Evolutionary conservation across 768 basidiomycete genomes (phyloP), one percentile per base, ranked within the genome.

Genomic region (Gloeopeniophorella convolvens): DNA sequence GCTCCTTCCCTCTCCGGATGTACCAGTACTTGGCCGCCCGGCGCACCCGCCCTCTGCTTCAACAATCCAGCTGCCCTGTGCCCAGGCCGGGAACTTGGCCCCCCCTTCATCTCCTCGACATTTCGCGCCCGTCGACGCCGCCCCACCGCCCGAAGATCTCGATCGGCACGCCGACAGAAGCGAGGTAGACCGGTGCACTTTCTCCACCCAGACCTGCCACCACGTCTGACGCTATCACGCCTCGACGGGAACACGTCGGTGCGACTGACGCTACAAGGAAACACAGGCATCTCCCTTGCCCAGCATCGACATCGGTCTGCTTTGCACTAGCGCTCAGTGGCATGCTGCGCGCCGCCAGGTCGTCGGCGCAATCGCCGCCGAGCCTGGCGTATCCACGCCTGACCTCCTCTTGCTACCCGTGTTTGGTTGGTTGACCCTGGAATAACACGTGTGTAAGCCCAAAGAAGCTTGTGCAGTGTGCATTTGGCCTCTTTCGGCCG

Each of bases 321-420:
- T 4, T 26, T 30, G 23, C 28, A 42, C 40, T 48, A 21, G 31
- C 52, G 47, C 52, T 26, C 42, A 28, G 48, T 47, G 52, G 52
- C 35, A 16, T 43, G 48, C 52, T 54, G 42, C 42, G 32, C 24
- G 48, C 51, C 35, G 48, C 46, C 42, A 27, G 46, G 35, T 54
- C 52, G 37, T 33, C 48, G 52, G 46, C 52, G 48, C 52, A 54
- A 47, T 54, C 47, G 48, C 52, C 52, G 52, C 52, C 52, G 52
- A 47, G 30, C 35, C 35, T 39, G 41, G 32, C 46, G 43, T 37
- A 34, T 21, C 41, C 46, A 46, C 35, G 46, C 40, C 51, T 52
- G 45, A 52, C 51, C 34, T 20, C 34, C 35, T 37, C 34, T 45
- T 54, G 48, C 42, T 28, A 37, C 46, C 48, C 51, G 51, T 52